A percentile compares a stretch with the other conserved stretches of the same genome.
These are phyloP conservation scores for Neurospora sublineolata DNA, from an alignment of 495 filamentous ascomycete genomes.

Conservation along the genomic window DNA sequence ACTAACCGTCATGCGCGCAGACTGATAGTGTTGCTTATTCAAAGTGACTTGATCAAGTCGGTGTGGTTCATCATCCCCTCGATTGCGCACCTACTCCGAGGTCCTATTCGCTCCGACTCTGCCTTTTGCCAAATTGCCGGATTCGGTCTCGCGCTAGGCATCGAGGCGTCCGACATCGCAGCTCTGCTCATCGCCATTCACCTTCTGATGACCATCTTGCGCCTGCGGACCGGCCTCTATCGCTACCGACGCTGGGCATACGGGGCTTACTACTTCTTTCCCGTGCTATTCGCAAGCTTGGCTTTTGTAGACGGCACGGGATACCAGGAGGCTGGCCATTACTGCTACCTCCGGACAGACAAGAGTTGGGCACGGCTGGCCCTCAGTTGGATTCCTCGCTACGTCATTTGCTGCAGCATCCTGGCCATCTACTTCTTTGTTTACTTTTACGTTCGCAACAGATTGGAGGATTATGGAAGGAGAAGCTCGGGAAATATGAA, in stretches of 20 bases:
- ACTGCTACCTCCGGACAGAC: slow-evolving; percentile 54
- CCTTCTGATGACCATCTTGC: slow-evolving; percentile 55
- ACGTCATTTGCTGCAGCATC: slow-evolving; percentile 52
- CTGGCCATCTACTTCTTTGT: slow-evolving; percentile 52
- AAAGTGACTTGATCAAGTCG: slow-evolving; percentile 57
- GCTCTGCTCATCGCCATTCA: slow-evolving; percentile 62
- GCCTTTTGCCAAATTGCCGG: slow-evolving; percentile 56
- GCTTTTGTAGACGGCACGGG: slow-evolving; percentile 49
- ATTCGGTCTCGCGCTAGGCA: slow-evolving; percentile 50
- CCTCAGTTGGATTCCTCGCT: slow-evolving; percentile 61
- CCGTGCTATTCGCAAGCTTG: slow-evolving; percentile 45
- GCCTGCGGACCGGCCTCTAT: slow-evolving; percentile 52
- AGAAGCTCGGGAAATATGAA: slow-evolving; percentile 13
- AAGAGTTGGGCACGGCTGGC: slow-evolving; percentile 54
- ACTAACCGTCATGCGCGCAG: slow-evolving; percentile 21
- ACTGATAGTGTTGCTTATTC: slow-evolving; percentile 59
- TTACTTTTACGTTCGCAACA: slow-evolving; percentile 49
- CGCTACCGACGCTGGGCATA: slow-evolving; percentile 49
- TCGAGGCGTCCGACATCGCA: slow-evolving; percentile 58
- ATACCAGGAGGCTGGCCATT: slow-evolving; percentile 49
- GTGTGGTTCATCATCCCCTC: slow-evolving; percentile 54
- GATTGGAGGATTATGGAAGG: slow-evolving; percentile 21
- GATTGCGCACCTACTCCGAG: slow-evolving; percentile 36
- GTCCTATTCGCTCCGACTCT: slow-evolving; percentile 36
- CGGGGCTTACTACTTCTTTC: slow-evolving; percentile 41